Base-by-base conservation (phyloP, 2,329 filamentous ascomycete genomes). In the Ambrosiella cleistominuta region DNA sequence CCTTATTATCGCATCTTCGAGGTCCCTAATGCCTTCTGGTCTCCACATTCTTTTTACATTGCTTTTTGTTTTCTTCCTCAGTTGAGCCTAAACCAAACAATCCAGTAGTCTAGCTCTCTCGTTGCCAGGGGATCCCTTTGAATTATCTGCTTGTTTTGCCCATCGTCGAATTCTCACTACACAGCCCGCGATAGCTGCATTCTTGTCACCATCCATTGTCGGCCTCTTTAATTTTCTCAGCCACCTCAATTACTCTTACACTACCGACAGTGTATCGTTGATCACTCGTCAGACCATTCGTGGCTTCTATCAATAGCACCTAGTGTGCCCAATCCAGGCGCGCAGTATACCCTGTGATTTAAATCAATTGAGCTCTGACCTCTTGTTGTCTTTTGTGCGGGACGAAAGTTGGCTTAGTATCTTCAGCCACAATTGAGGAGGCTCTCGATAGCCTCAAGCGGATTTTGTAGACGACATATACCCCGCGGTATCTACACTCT, bases 1-100 rank as follows among this genome's bases (percentile, higher is more conserved):
- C 27, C 27, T 27, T 27, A 27, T 27, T 27, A 27, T 27, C 27
- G 27, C 44, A 47, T 47, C n/a, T 15, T 15, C 11, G n/a, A 47
- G 19, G 44, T 15, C 44, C 8, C 11, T 17, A 8, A 8, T 8
- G 7, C n/a, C 19, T 47, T 13, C 44, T 8, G 19, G n/a, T 47
- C 12, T 47, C n/a, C n/a, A 47, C 44, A 47, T 47, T 47, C 44
- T 47, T 47, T 47, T 47, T 15, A 15, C 5, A 11, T 51, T 51
- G 15, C 9, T 50, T 52, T 56, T 42, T 39, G 56, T 52, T 7
- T 57, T 38, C 39, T 53, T 50, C 38, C 47, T 12, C 19, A 44
- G 47, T 55, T 37, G 7, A 8, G 37, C 39, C 17, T 17, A 54
- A 54, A 37, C 52, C 38, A 54, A 54, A 54, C 38, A 54, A 54